phyloP scores from a whole-genome alignment of 768 basidiomycete genomes.

The Lentinula aciculospora region DNA sequence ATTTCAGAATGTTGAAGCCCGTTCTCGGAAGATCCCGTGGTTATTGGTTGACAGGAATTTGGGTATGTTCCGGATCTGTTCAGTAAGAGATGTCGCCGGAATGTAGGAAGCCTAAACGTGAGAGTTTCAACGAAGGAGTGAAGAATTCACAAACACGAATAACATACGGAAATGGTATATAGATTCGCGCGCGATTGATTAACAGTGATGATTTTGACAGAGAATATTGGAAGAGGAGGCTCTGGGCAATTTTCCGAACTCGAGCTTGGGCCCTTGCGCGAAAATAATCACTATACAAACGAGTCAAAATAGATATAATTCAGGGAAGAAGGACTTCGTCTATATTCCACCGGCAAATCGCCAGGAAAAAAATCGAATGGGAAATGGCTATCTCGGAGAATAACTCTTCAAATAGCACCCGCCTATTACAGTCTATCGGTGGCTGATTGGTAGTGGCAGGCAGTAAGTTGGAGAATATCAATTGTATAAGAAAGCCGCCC shows the following conservation, averaged over 20 bases:
- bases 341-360: neutral
- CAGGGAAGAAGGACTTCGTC: neutral
- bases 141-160: neutral
- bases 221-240: neutral
- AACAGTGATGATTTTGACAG: neutral
- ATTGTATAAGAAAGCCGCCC: too few relatives aligned
- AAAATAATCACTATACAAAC: too few relatives aligned
- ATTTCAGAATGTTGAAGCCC: neutral
- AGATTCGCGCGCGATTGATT: neutral
- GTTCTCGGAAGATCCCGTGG: neutral
- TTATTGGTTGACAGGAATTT: neutral
- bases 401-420: neutral
- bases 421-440: neutral
- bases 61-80: neutral
- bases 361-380: neutral
- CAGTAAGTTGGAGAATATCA: too few relatives aligned
- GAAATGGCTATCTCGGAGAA: neutral
- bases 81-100: neutral
- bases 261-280: too few relatives aligned
- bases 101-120: neutral
- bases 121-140: neutral
- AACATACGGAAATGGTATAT: neutral
- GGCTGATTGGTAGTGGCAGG: conserved; percentile 5
- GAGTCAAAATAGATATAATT: too few relatives aligned
- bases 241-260: neutral